A percentile compares a stretch with the other conserved stretches of the same genome.
phyloP scores from a whole-genome alignment of 2,329 filamentous ascomycete species.

The Mycosphaerelloides madeirae region DNA sequence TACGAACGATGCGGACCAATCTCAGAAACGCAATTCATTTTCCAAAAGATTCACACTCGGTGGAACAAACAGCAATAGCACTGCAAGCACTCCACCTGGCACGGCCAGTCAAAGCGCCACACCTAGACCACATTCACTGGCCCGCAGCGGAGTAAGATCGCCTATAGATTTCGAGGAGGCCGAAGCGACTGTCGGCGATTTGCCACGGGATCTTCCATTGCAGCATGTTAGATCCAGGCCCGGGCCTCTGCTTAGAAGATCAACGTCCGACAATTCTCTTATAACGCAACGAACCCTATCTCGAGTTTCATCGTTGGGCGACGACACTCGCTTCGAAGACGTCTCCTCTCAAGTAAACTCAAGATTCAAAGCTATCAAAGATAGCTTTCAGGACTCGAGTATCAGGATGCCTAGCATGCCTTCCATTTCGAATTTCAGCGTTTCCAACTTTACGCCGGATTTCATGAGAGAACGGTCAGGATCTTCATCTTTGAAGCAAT shows the following conservation, averaged over 20 bases:
- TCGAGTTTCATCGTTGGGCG: conserved; percentile 74
- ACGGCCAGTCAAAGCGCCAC: background rate
- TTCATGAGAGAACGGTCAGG: conserved; percentile 28
- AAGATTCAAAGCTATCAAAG: conserved; percentile 81
- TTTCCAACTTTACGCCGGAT: conserved; percentile 25
- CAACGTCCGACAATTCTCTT: conserved; percentile 73
- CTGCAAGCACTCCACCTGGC: background rate
- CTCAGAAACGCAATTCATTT: too few relatives aligned
- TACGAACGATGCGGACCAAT: too few relatives aligned
- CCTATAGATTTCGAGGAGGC: conserved; percentile 17
- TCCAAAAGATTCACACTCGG: too few relatives aligned
- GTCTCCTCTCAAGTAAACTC: conserved; percentile 83
- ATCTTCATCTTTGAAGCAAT: conserved; percentile 14
- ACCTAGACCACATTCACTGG: too few relatives aligned
- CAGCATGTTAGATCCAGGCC: conserved; percentile 19
- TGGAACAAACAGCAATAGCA: too few relatives aligned
- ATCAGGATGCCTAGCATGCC: conserved; percentile 53
- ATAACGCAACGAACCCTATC: conserved; percentile 69
- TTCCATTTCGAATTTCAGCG: conserved; percentile 45
- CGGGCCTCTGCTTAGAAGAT: conserved; percentile 47
- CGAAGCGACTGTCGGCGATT: conserved; percentile 16
- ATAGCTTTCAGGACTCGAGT: conserved; percentile 78
- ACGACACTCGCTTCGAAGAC: conserved; percentile 74
- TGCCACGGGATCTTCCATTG: conserved; percentile 17
- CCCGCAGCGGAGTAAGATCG: background rate